Conservation (phyloP, 2,329 filamentous ascomycete species). For the Colletotrichum scovillei region DNA sequence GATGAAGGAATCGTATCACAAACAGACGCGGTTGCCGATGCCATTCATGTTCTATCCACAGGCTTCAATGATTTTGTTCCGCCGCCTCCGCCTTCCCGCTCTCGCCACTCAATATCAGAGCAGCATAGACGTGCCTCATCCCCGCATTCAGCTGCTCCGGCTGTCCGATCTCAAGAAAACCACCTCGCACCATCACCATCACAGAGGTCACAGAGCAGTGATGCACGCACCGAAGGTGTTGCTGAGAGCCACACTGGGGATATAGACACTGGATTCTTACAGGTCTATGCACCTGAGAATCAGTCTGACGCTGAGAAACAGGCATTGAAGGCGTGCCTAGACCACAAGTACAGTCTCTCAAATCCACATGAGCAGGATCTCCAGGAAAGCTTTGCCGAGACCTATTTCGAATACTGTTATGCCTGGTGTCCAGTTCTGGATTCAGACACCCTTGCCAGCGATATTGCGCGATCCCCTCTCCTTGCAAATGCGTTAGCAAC, state of each 20-base stretch:
- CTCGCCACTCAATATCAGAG: not conserved
- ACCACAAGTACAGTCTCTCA: slow-evolving; percentile 37
- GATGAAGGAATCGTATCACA: not conserved
- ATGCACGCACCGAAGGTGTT: slow-evolving; percentile 34
- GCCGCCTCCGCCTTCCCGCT: not conserved
- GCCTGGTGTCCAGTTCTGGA: slow-evolving; percentile 56
- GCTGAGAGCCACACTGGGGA: slow-evolving; percentile 44
- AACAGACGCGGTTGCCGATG: not conserved
- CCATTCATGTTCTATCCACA: not conserved
- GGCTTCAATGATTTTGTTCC: not conserved
- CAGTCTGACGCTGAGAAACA: slow-evolving; percentile 44
- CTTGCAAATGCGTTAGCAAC: slow-evolving; percentile 52
- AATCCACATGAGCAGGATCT: slow-evolving; percentile 42
- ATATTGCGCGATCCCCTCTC: slow-evolving; percentile 47
- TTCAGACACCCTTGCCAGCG: slow-evolving; percentile 42
- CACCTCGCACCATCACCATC: slow-evolving; percentile 13
- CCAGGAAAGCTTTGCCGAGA: slow-evolving; percentile 53
- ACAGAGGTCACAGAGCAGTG: slow-evolving; percentile 21
- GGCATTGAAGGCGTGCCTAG: slow-evolving; percentile 42
- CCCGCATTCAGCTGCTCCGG: not conserved
- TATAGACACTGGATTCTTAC: slow-evolving; percentile 48
- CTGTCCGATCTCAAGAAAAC: not conserved
- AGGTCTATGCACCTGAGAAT: slow-evolving; percentile 48
- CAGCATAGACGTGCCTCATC: not conserved
- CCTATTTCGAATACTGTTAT: slow-evolving; percentile 55